These are phyloP conservation scores for Clonostachys sp. DNA, from an alignment of 2,329 filamentous ascomycete species.

Conservation along the genomic window DNA sequence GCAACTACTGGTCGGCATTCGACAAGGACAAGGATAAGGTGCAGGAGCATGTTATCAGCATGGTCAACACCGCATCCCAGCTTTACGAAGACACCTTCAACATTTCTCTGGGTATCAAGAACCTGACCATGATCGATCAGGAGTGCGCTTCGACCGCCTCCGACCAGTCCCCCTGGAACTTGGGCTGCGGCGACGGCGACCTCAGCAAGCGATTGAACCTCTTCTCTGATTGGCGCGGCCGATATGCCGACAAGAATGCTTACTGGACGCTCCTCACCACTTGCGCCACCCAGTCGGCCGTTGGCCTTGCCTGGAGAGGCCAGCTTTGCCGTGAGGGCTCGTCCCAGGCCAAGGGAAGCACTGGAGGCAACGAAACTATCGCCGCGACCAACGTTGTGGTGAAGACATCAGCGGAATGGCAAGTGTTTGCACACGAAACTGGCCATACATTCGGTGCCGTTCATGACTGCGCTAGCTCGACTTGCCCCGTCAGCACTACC, in stretches of 20 bases:
- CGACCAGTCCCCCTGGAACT: conserved; percentile 75
- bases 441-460: conserved; percentile 95
- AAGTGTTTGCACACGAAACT: conserved; percentile 90
- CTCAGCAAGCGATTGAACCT: conserved; percentile 78
- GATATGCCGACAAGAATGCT: conserved; percentile 73
- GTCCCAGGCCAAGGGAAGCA: conserved; percentile 38
- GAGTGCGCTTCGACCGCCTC: conserved; percentile 70
- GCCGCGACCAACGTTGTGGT: conserved; percentile 88
- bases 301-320: conserved; percentile 90
- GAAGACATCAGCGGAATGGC: conserved; percentile 81
- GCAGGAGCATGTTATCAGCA: conserved; percentile 70
- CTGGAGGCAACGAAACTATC: conserved; percentile 62
- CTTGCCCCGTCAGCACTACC: conserved; percentile 59
- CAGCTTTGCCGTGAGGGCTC: conserved; percentile 69
- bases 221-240: conserved; percentile 85
- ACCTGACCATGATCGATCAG: conserved; percentile 71
- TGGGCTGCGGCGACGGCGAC: conserved; percentile 58
- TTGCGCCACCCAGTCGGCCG: conserved; percentile 77
- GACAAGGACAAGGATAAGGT: conserved; percentile 55
- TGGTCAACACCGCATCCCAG: conserved; percentile 82
- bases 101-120: conserved; percentile 85
- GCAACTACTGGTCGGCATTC: conserved; percentile 76
- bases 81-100: conserved; percentile 92
- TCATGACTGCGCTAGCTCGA: conserved; percentile 75
- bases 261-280: conserved; percentile 89